A percentile compares a stretch with the other conserved stretches of the same genome.
Evolutionary conservation across 495 filamentous ascomycete genomes (phyloP).

Genomic region (Aspergillus leporis): DNA sequence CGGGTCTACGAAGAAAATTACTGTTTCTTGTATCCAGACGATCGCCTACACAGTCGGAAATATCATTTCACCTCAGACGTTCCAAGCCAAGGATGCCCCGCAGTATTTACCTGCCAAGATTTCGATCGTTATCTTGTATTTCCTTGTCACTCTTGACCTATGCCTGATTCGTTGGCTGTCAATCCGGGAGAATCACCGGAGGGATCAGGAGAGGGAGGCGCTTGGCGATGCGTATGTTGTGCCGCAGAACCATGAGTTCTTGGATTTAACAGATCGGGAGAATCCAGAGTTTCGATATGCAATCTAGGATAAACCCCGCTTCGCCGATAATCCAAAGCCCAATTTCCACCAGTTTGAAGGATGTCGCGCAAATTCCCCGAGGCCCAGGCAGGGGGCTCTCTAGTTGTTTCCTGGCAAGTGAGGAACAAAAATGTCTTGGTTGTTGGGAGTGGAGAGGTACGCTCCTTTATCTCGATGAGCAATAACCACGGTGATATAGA

Average conservation of each 20-base stretch:
- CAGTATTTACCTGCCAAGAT: slow-evolving; percentile 61
- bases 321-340: background rate
- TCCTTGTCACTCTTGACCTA: slow-evolving; percentile 41
- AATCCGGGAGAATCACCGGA: slow-evolving; percentile 47
- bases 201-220: slow-evolving; percentile 44
- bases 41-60: slow-evolving; percentile 60
- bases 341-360: slow-evolving; percentile 17
- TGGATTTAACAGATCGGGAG: slow-evolving; percentile 50
- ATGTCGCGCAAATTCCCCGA: slow-evolving; percentile 70
- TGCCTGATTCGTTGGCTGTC: slow-evolving; percentile 56
- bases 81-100: slow-evolving; percentile 49
- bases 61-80: slow-evolving; percentile 52
- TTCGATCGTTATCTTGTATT: slow-evolving; percentile 56
- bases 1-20: slow-evolving; percentile 69
- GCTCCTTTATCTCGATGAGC: slow-evolving; percentile 11
- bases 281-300: slow-evolving; percentile 28
- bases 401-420: slow-evolving; percentile 94
- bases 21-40: slow-evolving; percentile 59
- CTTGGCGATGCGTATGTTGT: slow-evolving; percentile 53
- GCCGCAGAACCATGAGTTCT: slow-evolving; percentile 57
- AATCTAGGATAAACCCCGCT: background rate
- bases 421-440: slow-evolving; percentile 81
- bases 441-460: slow-evolving; percentile 89
- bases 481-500: slow-evolving; percentile 1
- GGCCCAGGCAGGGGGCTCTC: slow-evolving; percentile 83